Evolutionary conservation across 352 stramenopile genomes (phyloP), one percentile per base, ranked within the genome.

Genomic region (Lagenidium giganteum): DNA sequence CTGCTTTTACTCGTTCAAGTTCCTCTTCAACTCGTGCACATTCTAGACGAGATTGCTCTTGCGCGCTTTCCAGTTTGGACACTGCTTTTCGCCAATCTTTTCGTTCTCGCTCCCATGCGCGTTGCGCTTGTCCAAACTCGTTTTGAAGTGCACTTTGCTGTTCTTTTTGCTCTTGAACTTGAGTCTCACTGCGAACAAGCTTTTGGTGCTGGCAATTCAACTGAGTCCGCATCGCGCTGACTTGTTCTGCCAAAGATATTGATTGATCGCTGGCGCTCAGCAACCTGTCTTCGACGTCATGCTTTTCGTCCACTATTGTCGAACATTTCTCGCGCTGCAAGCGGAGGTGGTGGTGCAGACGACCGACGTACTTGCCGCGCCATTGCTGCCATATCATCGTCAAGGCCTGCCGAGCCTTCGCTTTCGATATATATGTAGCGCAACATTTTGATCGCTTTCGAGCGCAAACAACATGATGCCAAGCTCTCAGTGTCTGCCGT

Each of bases 251-350:
- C 14, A 87, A n/a, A 8, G 70, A 68, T 5, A 65, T 39, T 1
- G 48, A 37, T 8, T 57, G 57, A 20, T 83, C 61, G 16, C 67
- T 71, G 1, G 53, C 40, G n/a, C 62, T 40, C n/a, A 65, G 14
- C 0, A 86, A 20, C 32, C 81, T 64, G 3, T 61, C 53, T 38
- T 89, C 67, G 1, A 77, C 41, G 5, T 64, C 57, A 18, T 72
- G 54, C 23, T 73, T 80, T 35, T 83, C 57, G 1, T 61, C 38
- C 3, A 66, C 21, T 1, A 46, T 36, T 42, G 12, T 70, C 52
- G 20, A 37, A 46, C 3, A 40, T 27, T 32, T 47, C 41, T 14
- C 25, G 40, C 33, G 57, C 23, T n/a, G 56, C 20, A n/a, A 41
- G 26, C n/a, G n/a, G n/a, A 74, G 20, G 23, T 53, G 43, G 0